Base-by-base conservation (phyloP, 768 basidiomycete species). In the Stropharia rugosoannulata region DNA sequence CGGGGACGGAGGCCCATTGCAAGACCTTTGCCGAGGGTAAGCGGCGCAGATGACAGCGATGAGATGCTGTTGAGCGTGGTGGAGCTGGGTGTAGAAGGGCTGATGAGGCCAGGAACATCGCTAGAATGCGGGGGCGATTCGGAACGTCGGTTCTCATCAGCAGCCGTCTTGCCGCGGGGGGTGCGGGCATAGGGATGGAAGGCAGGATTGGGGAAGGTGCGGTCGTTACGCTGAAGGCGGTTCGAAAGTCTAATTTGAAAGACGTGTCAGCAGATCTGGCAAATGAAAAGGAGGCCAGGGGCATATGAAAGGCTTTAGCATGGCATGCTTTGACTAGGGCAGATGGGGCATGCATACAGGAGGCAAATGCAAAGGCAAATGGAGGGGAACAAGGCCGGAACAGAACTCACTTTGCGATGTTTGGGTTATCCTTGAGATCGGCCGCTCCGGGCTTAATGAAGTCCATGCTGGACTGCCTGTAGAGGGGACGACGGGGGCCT, bases 391-490 rank as follows among this genome's bases (percentile, higher is more conserved):
- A 29, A 12, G 10, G 51, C 27, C 22, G 15, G 29, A 40, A 16
- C 35, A 41, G 22, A 35, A 76, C 83, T 51, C 70, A 91, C 90
- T 83, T 80, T 54, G 79, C 76, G 65, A 90, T 84, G 50, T 75
- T 75, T 49, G 83, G 78, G 53, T 77, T 82, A 51, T 78, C 75
- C 60, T 78, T 75, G 62, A 77, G 64, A 56, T 82, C 73, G 48
- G 69, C 70, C 39, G 72, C 75, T 49, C 77, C 76, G 29, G 78
- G 69, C 56, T 80, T 81, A 71, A 93, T 83, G 60, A 91, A 92
- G 65, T 93, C 91, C 91, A 93, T 93, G 68, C 89, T 90, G 19
- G 89, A 90, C 73, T 90, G 89, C 55, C 87, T 79, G 70, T 90
- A 89, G 22, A 91, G 73, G 15, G 85, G 85, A 15, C 85, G 81